Percentiles rank a stretch among this genome's conserved stretches.
These are phyloP conservation scores for Coemansia asiatica DNA, from an alignment of 192 early-diverging fungal species.

Conservation along the genomic window DNA sequence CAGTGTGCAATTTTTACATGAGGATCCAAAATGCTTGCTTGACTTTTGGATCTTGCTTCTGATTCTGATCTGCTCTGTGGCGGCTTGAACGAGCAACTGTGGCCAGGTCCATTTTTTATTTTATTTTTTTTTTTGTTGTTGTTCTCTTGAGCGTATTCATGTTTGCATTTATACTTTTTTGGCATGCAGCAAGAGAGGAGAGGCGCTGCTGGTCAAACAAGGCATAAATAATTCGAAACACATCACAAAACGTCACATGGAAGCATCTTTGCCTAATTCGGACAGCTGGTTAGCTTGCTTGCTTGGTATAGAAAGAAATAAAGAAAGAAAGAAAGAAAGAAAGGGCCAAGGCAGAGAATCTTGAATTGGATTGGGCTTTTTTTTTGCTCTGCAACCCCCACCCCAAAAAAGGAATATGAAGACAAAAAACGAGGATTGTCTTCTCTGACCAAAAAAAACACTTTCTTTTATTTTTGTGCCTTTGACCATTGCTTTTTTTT, in stretches of 20 bases:
- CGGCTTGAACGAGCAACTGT: too few species aligned
- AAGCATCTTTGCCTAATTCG: neutral
- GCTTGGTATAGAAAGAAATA: too few species aligned
- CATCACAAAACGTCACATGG: neutral
- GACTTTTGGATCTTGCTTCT: neutral
- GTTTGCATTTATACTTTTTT: neutral
- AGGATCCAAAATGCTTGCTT: neutral
- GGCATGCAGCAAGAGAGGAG: too few species aligned
- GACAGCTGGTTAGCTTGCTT: neutral
- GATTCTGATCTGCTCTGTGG: too few species aligned
- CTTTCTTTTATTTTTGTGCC: neutral
- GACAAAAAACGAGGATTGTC: neutral
- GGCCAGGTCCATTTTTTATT: too few species aligned
- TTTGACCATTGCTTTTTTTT: constrained; percentile 1
- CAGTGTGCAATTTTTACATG: neutral
- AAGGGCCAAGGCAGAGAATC: neutral
- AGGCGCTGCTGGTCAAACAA: neutral
- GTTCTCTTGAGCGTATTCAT: too few species aligned
- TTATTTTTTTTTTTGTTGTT: too few species aligned
- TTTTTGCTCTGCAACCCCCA: neutral
- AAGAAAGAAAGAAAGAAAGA: neutral
- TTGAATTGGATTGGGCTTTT: neutral
- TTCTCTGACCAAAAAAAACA: neutral
- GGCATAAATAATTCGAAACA: neutral
- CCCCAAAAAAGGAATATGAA: neutral